These are phyloP conservation scores for Candida sanyaensis DNA, from an alignment of 1,139 yeast species.

Conservation along the genomic window DNA sequence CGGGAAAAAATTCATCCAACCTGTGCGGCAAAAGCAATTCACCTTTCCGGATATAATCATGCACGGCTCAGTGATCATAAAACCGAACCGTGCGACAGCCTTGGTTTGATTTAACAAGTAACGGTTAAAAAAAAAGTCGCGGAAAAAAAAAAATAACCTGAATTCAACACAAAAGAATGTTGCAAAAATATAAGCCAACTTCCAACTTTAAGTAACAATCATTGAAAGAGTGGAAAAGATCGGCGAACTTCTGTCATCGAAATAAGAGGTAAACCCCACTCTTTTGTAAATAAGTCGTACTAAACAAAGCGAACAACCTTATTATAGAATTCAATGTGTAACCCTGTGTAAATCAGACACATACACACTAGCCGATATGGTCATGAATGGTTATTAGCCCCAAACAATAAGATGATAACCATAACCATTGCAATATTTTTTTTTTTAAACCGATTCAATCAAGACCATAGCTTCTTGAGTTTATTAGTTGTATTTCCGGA, in stretches of 20 bases:
- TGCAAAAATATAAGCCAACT: not conserved
- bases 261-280: too few relatives aligned
- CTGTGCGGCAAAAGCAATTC: not conserved
- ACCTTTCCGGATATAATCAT: not conserved
- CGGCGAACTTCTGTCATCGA: too few relatives aligned
- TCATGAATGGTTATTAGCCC: too few relatives aligned
- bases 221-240: too few relatives aligned
- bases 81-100: slow-evolving; percentile 1
- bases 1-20: not conserved
- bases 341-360: too few relatives aligned
- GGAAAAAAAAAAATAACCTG: not conserved
- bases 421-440: too few relatives aligned
- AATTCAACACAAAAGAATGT: slow-evolving; percentile 1
- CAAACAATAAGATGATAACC: too few relatives aligned
- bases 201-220: not conserved
- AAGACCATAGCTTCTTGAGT: not conserved
- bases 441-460: too few relatives aligned
- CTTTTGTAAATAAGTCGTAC: too few relatives aligned
- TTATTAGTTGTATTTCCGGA: not conserved
- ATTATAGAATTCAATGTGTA: too few relatives aligned
- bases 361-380: too few relatives aligned
- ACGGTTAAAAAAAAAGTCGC: slow-evolving; percentile 1
- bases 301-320: too few relatives aligned
- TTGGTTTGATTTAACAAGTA: not conserved
- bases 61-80: not conserved